These are phyloP conservation scores for Tympanopsis confertula DNA, from an alignment of 2,329 filamentous ascomycete genomes.

Conservation along the genomic window DNA sequence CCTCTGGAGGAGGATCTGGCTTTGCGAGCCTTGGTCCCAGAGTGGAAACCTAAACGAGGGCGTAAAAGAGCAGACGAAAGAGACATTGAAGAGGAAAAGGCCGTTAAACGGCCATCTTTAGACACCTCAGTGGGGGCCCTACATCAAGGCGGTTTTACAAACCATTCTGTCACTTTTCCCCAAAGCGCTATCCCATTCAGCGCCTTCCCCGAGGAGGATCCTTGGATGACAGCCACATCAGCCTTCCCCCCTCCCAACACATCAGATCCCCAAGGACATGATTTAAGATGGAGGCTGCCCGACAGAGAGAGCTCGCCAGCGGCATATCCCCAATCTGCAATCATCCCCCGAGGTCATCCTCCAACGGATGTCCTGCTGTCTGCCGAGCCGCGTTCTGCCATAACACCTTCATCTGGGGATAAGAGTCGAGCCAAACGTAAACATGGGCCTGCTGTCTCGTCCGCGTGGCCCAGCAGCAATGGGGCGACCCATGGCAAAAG, in stretches of 20 bases:
- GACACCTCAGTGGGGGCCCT: background rate
- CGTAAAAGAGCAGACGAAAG: background rate
- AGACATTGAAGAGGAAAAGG: background rate
- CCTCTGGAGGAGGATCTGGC: slow-evolving; percentile 80
- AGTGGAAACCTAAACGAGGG: slow-evolving; percentile 17
- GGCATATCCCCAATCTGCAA: background rate
- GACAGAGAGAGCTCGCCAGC: background rate
- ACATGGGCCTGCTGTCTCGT: slow-evolving; percentile 59
- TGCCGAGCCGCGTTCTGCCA: slow-evolving; percentile 41
- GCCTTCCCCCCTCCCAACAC: background rate
- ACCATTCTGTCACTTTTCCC: background rate
- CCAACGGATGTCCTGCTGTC: background rate
- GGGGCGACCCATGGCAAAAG: slow-evolving; percentile 42
- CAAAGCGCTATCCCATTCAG: slow-evolving; percentile 1
- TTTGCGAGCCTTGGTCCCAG: slow-evolving; percentile 69
- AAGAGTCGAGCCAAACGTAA: slow-evolving; percentile 33
- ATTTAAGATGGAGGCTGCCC: background rate
- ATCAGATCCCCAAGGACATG: background rate
- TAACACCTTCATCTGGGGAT: slow-evolving; percentile 32
- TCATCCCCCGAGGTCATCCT: background rate
- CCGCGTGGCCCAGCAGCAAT: slow-evolving; percentile 48
- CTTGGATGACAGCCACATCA: background rate
- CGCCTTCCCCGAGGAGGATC: background rate
- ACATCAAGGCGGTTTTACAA: background rate
- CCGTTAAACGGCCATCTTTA: background rate